Conservation (phyloP, 352 stramenopile genomes). For the Thraustochytrium striatum region DNA sequence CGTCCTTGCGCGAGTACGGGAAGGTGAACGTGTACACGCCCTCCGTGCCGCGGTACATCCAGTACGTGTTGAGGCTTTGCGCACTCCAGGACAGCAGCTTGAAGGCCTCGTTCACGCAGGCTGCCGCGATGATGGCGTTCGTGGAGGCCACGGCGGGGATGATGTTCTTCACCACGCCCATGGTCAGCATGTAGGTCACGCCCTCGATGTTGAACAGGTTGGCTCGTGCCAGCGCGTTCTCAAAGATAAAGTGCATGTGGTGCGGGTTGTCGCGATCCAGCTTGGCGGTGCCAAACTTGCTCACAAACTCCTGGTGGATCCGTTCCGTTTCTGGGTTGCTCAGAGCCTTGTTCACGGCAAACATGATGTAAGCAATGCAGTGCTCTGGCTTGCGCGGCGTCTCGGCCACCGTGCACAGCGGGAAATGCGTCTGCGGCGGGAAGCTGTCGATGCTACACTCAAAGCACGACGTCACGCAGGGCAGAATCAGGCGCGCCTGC, state of each 20-base stretch:
- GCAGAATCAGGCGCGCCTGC: conserved; percentile 94
- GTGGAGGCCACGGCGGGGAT: conserved; percentile 99
- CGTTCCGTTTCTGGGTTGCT: conserved; percentile 65
- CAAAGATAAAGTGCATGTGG: conserved; percentile 96
- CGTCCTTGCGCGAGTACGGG: conserved; percentile 84
- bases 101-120: conserved; percentile 90
- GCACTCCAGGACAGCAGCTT: conserved; percentile 93
- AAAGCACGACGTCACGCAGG: conserved; percentile 95
- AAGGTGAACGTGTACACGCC: conserved; percentile 94
- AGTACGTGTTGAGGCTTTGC: conserved; percentile 95
- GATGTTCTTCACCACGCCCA: conserved; percentile 99
- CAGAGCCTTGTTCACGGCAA: conserved; percentile 45
- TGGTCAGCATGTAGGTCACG: conserved; percentile 92
- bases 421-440: conserved; percentile 85
- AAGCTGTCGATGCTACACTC: conserved; percentile 96
- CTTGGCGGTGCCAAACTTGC: conserved; percentile 63
- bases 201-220: conserved; percentile 87
- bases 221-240: conserved; percentile 78
- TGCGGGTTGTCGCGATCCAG: conserved; percentile 90
- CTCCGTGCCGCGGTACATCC: conserved; percentile 81
- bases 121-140: conserved; percentile 99
- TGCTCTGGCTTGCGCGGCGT: conserved; percentile 92
- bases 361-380: conserved; percentile 95
- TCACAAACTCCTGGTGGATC: conserved; percentile 69
- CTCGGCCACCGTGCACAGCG: conserved; percentile 92